phyloP scores from a whole-genome alignment of 768 basidiomycete species.

The Rhodotorula graminis region DNA sequence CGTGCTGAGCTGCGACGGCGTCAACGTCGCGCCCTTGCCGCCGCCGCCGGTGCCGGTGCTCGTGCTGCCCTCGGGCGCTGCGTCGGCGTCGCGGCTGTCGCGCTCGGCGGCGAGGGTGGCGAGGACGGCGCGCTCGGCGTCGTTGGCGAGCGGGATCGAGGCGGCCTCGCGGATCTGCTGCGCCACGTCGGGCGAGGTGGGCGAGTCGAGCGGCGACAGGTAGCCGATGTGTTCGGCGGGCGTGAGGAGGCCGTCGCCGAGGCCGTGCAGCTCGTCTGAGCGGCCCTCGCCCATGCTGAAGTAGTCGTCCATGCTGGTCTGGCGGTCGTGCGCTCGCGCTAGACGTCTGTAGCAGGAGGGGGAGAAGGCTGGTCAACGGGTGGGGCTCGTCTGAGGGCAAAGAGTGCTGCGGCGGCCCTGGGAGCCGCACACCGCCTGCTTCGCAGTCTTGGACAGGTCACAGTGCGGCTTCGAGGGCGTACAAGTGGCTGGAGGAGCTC shows the following conservation, averaged over 20 bases:
- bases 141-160: background rate
- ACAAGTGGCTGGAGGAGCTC: no score
- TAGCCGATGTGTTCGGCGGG: slow-evolving; percentile 21
- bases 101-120: background rate
- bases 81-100: background rate
- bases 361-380: background rate
- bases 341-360: background rate
- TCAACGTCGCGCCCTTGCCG: background rate
- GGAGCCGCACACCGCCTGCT: no score
- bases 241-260: slow-evolving; percentile 9
- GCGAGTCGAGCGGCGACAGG: slow-evolving; percentile 23
- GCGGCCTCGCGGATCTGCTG: background rate
- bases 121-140: background rate
- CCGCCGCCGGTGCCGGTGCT: no score
- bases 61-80: no score
- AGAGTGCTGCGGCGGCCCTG: no score
- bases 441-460: background rate
- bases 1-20: slow-evolving; percentile 7
- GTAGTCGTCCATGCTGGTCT: slow-evolving; percentile 12
- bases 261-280: slow-evolving; percentile 6
- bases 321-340: no score
- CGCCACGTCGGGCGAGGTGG: background rate
- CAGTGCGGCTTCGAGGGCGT: no score
- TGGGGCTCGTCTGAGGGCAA: no score
- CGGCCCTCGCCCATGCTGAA: slow-evolving; percentile 10